phyloP scores from a whole-genome alignment of 1,284 basidiomycete species.

The Takashimella koratensis region DNA sequence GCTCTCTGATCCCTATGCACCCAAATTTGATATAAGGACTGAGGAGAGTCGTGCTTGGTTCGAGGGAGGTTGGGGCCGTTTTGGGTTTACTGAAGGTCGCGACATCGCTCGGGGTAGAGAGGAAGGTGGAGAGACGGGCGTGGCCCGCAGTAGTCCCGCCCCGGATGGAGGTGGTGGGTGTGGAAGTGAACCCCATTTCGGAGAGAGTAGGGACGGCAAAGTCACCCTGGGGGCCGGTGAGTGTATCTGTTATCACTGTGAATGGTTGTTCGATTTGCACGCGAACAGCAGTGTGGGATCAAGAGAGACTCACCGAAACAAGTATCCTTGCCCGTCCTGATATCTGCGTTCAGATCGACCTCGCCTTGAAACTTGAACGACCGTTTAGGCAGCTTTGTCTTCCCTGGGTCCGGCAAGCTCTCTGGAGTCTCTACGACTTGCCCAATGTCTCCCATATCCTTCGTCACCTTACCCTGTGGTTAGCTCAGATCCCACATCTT shows the following conservation, averaged over 20 bases:
- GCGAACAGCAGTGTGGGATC: background rate
- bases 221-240: conserved; percentile 47
- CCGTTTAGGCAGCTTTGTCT: conserved; percentile 21
- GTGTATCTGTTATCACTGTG: conserved; percentile 34
- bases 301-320: conserved; percentile 32
- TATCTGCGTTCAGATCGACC: conserved; percentile 43
- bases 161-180: conserved; percentile 51
- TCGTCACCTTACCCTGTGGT: conserved; percentile 17
- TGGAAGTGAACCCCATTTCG: conserved; percentile 51
- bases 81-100: conserved; percentile 55
- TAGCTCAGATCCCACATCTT: background rate
- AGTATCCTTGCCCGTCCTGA: conserved; percentile 32
- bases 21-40: conserved; percentile 55
- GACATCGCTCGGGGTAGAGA: conserved; percentile 46
- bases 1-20: conserved; percentile 50
- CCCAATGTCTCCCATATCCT: conserved; percentile 28
- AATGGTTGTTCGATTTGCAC: background rate
- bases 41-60: conserved; percentile 51
- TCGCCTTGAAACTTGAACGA: conserved; percentile 6
- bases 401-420: conserved; percentile 36
- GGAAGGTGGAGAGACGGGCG: conserved; percentile 47
- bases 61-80: conserved; percentile 51
- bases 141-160: conserved; percentile 55
- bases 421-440: conserved; percentile 29
- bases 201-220: conserved; percentile 54